These are phyloP conservation scores for Aspergillus candidus DNA, from an alignment of 2,329 filamentous ascomycete species.

Conservation along the genomic window DNA sequence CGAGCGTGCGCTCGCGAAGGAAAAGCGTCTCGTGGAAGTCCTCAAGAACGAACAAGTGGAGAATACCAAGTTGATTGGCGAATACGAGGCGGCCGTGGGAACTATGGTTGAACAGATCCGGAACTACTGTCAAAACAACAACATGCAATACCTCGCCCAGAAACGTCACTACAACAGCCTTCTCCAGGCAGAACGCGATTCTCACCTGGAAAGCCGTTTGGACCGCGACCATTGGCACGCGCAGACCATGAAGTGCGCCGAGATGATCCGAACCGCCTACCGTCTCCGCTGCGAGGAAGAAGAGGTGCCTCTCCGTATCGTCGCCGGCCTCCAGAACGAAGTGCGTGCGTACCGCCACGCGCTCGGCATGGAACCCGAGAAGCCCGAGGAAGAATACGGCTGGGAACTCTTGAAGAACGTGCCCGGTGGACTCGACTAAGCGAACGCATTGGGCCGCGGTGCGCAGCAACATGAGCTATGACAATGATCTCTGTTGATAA, in stretches of 20 bases:
- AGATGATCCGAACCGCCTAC: slow-evolving; percentile 46
- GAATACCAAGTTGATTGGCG: slow-evolving; percentile 43
- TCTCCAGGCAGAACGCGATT: slow-evolving; percentile 46
- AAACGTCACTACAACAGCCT: slow-evolving; percentile 46
- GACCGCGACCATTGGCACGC: slow-evolving; percentile 47
- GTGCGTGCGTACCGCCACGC: slow-evolving; percentile 44
- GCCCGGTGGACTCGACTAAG: slow-evolving; percentile 29
- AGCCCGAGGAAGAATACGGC: slow-evolving; percentile 44
- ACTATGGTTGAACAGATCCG: slow-evolving; percentile 47
- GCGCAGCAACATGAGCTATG: slow-evolving; percentile 14
- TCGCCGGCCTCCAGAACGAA: slow-evolving; percentile 45
- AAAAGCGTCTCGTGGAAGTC: slow-evolving; percentile 38
- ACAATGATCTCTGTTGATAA: slow-evolving; percentile 13
- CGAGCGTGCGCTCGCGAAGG: slow-evolving; percentile 42
- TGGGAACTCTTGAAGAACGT: slow-evolving; percentile 44
- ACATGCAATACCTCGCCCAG: slow-evolving; percentile 42
- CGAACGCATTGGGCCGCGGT: background rate
- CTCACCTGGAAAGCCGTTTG: slow-evolving; percentile 44
- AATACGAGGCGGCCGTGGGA: slow-evolving; percentile 44
- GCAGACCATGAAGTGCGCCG: slow-evolving; percentile 42
- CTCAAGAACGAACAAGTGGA: slow-evolving; percentile 44
- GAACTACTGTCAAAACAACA: slow-evolving; percentile 46
- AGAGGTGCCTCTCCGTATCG: slow-evolving; percentile 37
- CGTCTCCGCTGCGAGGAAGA: slow-evolving; percentile 45
- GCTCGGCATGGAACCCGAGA: slow-evolving; percentile 44